phyloP scores from a whole-genome alignment of 805 yeast genomes.

The Wickerhamiella occidentalis region DNA sequence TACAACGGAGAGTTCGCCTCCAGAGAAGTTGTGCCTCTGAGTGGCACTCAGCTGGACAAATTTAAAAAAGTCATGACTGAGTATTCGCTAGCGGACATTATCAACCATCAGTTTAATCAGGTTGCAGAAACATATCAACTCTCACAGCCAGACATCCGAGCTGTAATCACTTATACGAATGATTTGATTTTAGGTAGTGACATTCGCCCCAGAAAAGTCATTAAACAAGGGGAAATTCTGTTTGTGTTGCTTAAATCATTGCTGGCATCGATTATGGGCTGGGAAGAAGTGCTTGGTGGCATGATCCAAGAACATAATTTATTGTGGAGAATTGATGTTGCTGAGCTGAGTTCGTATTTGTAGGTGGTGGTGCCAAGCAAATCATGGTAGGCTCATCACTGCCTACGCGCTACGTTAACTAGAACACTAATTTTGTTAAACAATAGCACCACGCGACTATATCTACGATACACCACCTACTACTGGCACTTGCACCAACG shows the following conservation, averaged over 20 bases:
- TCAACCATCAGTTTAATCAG: background rate
- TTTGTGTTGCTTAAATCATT: conserved; percentile 4
- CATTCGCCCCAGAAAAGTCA: background rate
- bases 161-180: background rate
- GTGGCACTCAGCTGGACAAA: background rate
- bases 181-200: background rate
- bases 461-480: too few relatives aligned
- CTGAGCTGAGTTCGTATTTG: conserved; percentile 1
- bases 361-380: too few relatives aligned
- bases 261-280: background rate
- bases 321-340: background rate
- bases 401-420: too few relatives aligned
- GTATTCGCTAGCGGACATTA: background rate
- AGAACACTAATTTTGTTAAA: too few relatives aligned
- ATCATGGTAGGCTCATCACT: too few relatives aligned
- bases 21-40: background rate
- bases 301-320: background rate
- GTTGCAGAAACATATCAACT: background rate
- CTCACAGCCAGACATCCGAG: background rate
- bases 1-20: background rate
- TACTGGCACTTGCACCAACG: too few relatives aligned
- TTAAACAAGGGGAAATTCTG: background rate
- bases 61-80: background rate
- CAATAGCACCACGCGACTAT: too few relatives aligned
- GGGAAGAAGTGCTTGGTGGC: conserved; percentile 10